Evolutionary conservation across 257 asterid species (phyloP).

Genomic region (Solanum rostratum): DNA sequence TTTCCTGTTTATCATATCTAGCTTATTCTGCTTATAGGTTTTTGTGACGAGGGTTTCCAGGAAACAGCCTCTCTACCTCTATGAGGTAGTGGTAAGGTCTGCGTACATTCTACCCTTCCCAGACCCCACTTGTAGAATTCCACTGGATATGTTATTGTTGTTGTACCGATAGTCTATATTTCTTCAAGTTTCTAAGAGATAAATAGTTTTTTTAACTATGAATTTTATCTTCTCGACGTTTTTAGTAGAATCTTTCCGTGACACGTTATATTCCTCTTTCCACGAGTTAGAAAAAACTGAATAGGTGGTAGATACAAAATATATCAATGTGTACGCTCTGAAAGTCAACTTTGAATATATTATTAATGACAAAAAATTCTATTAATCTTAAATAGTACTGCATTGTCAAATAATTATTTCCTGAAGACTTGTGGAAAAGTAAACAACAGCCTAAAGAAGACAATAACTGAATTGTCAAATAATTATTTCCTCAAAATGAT

Average conservation of each 20-base stretch:
- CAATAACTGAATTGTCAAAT: neutral
- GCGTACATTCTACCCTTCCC: no score
- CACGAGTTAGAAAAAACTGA: neutral
- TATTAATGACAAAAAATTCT: neutral
- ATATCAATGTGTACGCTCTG: neutral
- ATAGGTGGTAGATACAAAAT: neutral
- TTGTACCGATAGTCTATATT: no score
- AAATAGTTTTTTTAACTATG: neutral
- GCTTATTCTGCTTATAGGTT: no score
- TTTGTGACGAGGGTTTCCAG: no score
- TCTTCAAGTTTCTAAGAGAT: neutral
- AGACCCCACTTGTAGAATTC: no score
- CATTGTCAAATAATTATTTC: no score
- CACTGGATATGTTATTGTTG: no score
- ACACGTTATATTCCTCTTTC: neutral
- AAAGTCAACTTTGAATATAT: no score
- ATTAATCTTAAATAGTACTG: neutral
- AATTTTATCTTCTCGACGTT: neutral
- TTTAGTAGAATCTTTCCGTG: neutral
- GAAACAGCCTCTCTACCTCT: no score
- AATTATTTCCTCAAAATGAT: neutral
- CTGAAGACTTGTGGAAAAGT: neutral
- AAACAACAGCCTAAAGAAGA: neutral
- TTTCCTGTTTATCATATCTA: no score
- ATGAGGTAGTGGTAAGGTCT: no score